Conservation (phyloP, 1,284 basidiomycete species). For the Thelephora terrestris region DNA sequence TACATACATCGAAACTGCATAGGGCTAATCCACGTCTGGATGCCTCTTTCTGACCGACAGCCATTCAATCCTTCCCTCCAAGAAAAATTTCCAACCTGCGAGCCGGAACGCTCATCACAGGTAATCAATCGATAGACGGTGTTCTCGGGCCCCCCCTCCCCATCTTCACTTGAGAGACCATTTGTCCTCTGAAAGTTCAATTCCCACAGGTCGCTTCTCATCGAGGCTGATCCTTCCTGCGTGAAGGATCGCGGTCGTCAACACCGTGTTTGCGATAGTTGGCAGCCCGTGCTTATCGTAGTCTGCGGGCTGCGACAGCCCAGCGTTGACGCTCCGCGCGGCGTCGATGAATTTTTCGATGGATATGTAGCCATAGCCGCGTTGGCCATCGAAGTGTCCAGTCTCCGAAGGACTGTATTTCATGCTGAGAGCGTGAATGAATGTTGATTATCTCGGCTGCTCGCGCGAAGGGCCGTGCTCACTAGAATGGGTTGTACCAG, state of each 20-base stretch:
- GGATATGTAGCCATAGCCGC: constrained; percentile 84
- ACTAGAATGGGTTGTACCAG: constrained; percentile 90
- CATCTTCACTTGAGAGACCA: constrained; percentile 57
- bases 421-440: constrained; percentile 53
- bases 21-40: too few relatives aligned
- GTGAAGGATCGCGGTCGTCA: constrained; percentile 87
- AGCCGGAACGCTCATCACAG: background rate
- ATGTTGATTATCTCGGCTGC: background rate
- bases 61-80: too few relatives aligned
- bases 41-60: too few relatives aligned
- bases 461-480: constrained; percentile 18
- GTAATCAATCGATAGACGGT: background rate
- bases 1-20: too few relatives aligned
- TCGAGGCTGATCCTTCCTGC: constrained; percentile 85
- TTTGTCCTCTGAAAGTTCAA: constrained; percentile 49
- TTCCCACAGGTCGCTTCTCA: constrained; percentile 73
- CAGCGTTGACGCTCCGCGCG: constrained; percentile 66
- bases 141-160: background rate
- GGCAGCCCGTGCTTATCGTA: constrained; percentile 78
- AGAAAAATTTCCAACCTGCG: too few relatives aligned
- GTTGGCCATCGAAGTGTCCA: constrained; percentile 88
- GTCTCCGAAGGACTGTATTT: constrained; percentile 88
- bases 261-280: constrained; percentile 80
- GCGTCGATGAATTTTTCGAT: constrained; percentile 90
- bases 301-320: constrained; percentile 50